Conservation (phyloP, 2,329 filamentous ascomycete genomes). For the Penicillium aurantiogriseum region DNA sequence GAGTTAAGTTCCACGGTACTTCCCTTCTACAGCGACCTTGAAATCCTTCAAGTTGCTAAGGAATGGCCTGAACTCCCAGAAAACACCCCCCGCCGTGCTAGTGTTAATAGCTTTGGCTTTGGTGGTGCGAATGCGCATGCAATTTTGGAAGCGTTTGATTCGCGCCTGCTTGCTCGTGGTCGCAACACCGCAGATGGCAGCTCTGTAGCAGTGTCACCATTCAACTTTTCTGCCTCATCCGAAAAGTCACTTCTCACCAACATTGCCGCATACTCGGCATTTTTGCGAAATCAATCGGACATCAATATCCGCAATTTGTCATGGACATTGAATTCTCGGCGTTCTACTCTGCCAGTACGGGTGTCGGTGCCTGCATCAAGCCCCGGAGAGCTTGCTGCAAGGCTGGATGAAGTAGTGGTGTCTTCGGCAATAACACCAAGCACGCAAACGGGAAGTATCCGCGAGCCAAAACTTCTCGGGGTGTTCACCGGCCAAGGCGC, state of each 20-base stretch:
- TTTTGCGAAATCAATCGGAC: conserved; percentile 4
- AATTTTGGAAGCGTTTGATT: conserved; percentile 38
- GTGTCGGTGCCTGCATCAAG: conserved; percentile 16
- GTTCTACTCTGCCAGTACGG: conserved; percentile 21
- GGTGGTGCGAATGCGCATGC: conserved; percentile 40
- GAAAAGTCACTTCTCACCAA: conserved; percentile 17
- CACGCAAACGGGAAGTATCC: conserved; percentile 7
- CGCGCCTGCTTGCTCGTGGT: background rate
- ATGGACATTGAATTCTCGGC: conserved; percentile 24
- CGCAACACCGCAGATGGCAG: background rate
- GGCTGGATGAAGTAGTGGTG: conserved; percentile 7
- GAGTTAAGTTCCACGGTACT: conserved; percentile 26
- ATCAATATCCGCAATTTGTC: conserved; percentile 15
- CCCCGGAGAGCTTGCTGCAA: conserved; percentile 7
- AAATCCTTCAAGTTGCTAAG: conserved; percentile 21
- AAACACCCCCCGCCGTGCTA: conserved; percentile 33
- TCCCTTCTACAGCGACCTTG: conserved; percentile 25
- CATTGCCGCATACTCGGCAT: conserved; percentile 11
- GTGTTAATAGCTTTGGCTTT: conserved; percentile 49
- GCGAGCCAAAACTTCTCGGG: conserved; percentile 16
- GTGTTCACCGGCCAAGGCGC: conserved; percentile 36
- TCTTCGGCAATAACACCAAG: conserved; percentile 4
- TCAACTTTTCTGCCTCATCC: conserved; percentile 25
- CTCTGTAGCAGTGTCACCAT: conserved; percentile 7
- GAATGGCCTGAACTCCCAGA: conserved; percentile 25